Evolutionary conservation across 139 green algal species (phyloP).

Genomic region (Haematococcus sp.): DNA sequence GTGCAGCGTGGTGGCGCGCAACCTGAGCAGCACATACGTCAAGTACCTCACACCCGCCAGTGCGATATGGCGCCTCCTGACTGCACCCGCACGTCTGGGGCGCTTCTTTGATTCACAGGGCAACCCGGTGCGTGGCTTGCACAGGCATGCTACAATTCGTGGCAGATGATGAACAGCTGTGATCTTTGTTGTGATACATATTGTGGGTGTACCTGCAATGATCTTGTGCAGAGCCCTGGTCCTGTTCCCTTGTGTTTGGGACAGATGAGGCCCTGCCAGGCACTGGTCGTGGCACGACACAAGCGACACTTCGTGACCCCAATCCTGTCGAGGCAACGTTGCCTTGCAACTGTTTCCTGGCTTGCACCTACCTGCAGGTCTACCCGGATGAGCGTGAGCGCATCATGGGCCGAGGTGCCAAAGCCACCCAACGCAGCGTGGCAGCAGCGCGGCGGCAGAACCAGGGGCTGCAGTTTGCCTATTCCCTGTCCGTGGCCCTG

Average conservation of each 20-base stretch:
- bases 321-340: background rate
- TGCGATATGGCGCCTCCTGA: slow-evolving; percentile 54
- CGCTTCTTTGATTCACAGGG: slow-evolving; percentile 76
- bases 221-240: no score
- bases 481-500: slow-evolving; percentile 47
- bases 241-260: no score
- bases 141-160: background rate
- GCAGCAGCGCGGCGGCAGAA: slow-evolving; percentile 34
- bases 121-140: slow-evolving; percentile 21
- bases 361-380: slow-evolving; percentile 15
- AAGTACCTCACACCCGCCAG: slow-evolving; percentile 68
- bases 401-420: slow-evolving; percentile 46
- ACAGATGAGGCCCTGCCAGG: no score
- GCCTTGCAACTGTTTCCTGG: background rate
- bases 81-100: slow-evolving; percentile 49
- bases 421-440: slow-evolving; percentile 46
- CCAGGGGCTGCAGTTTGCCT: slow-evolving; percentile 40
- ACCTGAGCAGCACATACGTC: slow-evolving; percentile 35
- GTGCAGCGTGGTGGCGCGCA: slow-evolving; percentile 38
- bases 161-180: no score
- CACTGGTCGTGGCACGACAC: no score
- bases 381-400: slow-evolving; percentile 61
- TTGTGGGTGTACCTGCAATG: no score
- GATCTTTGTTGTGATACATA: no score
- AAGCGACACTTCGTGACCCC: no score